Evolutionary conservation across 805 yeast genomes (phyloP).

Genomic region (Saccharomycopsis babjevae): DNA sequence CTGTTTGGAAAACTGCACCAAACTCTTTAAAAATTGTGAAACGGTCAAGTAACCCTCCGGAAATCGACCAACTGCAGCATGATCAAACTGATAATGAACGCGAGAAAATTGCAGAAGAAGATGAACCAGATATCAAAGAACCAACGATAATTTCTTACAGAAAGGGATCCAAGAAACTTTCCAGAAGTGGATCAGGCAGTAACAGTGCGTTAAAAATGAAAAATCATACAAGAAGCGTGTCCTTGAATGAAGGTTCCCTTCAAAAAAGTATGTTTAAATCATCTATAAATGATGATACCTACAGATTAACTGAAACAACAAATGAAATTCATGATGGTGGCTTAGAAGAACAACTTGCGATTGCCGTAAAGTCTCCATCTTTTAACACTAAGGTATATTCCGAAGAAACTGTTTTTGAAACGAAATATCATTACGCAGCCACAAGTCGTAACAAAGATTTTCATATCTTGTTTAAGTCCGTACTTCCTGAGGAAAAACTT

Average conservation of each 20-base stretch:
- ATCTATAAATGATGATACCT: neutral
- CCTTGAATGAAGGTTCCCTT: neutral
- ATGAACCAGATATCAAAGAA: neutral
- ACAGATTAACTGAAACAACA: neutral
- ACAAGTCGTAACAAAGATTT: conserved; percentile 61
- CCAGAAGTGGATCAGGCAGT: conserved; percentile 5
- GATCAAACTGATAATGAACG: neutral
- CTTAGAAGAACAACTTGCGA: conserved; percentile 10
- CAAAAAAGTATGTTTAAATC: neutral
- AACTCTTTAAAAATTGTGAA: conserved; percentile 2
- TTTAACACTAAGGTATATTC: conserved; percentile 34
- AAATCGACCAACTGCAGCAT: neutral
- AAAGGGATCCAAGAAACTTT: conserved; percentile 14
- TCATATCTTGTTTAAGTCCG: conserved; percentile 59
- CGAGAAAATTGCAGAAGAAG: neutral
- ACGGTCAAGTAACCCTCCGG: neutral
- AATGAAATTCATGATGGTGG: neutral
- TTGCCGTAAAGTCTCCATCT: conserved; percentile 9
- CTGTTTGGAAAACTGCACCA: conserved; percentile 14
- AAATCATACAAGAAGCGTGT: neutral
- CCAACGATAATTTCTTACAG: conserved; percentile 16
- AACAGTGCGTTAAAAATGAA: neutral
- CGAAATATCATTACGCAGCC: conserved; percentile 55
- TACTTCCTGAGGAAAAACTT: conserved; percentile 60
- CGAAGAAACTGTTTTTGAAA: conserved; percentile 47